Percentiles rank a stretch among this genome's conserved stretches.
These are phyloP conservation scores for Ilyonectria sp. DNA, from an alignment of 2,329 filamentous ascomycete genomes.

Conservation along the genomic window DNA sequence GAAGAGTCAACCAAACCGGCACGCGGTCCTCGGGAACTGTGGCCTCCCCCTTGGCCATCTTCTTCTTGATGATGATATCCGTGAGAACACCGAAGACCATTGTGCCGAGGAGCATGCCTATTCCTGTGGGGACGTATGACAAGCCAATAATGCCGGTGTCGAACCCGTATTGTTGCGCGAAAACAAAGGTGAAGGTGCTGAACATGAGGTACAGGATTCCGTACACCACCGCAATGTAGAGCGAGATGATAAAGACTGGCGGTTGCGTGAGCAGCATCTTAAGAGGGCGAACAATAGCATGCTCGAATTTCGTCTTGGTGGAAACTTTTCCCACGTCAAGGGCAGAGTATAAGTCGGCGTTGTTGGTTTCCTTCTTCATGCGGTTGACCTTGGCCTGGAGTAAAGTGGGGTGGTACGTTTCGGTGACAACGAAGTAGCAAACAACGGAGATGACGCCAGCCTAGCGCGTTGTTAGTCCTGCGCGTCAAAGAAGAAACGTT, in stretches of 20 bases:
- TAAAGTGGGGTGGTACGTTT: conserved; percentile 72
- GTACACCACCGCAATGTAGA: conserved; percentile 77
- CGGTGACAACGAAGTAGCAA: conserved; percentile 66
- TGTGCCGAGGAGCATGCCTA: conserved; percentile 48
- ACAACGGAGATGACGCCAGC: conserved; percentile 51
- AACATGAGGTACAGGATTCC: conserved; percentile 73
- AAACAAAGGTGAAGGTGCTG: conserved; percentile 69
- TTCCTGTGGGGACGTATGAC: conserved; percentile 46
- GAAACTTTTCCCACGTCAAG: conserved; percentile 36
- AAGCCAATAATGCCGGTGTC: conserved; percentile 62
- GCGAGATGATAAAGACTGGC: conserved; percentile 75
- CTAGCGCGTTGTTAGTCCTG: conserved; percentile 19
- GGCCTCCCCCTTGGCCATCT: conserved; percentile 36
- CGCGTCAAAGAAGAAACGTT: accelerated
- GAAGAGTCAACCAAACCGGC: conserved; percentile 46
- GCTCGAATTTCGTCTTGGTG: conserved; percentile 56
- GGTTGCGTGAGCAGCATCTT: conserved; percentile 73
- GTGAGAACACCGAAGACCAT: conserved; percentile 44
- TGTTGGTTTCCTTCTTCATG: conserved; percentile 66
- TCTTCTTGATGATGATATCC: conserved; percentile 48
- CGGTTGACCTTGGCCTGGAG: conserved; percentile 70
- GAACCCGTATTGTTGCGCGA: conserved; percentile 73
- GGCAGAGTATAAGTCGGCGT: conserved; percentile 65
- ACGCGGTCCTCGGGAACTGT: conserved; percentile 49
- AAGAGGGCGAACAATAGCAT: conserved; percentile 74